phyloP scores from a whole-genome alignment of 169 alveolate genomes.

The Amoebophrya sp. region DNA sequence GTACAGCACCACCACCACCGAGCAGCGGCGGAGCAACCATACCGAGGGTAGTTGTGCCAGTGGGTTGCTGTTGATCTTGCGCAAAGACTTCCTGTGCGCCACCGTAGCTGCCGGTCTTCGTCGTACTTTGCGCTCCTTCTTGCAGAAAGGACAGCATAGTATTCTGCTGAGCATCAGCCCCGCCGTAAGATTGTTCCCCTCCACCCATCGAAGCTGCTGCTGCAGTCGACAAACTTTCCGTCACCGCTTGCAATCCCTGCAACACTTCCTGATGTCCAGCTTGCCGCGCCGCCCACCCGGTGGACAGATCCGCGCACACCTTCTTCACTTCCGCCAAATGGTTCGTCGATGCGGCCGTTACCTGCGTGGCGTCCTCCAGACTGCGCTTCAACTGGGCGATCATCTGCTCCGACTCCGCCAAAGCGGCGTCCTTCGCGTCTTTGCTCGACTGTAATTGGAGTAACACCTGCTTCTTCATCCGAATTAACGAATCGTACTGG shows the following conservation, averaged over 20 bases:
- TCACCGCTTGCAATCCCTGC: background rate
- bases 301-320: background rate
- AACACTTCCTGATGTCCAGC: background rate
- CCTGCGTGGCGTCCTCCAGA: background rate
- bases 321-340: background rate
- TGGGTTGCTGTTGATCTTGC: too few species aligned
- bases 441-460: background rate
- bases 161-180: background rate
- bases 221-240: background rate
- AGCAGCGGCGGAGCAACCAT: background rate
- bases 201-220: too few species aligned
- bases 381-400: background rate
- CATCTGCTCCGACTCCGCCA: background rate
- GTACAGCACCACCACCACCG: background rate
- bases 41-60: too few species aligned
- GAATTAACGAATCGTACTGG: background rate
- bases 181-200: too few species aligned
- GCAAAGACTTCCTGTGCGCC: background rate
- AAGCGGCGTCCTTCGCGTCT: background rate
- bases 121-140: background rate
- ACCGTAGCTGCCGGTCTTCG: background rate
- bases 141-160: background rate
- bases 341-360: background rate
- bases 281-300: background rate
- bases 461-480: background rate